Evolutionary conservation across 1,139 yeast species (phyloP), one percentile per base, ranked within the genome.

Genomic region (Debaryomycetaceae sp.): DNA sequence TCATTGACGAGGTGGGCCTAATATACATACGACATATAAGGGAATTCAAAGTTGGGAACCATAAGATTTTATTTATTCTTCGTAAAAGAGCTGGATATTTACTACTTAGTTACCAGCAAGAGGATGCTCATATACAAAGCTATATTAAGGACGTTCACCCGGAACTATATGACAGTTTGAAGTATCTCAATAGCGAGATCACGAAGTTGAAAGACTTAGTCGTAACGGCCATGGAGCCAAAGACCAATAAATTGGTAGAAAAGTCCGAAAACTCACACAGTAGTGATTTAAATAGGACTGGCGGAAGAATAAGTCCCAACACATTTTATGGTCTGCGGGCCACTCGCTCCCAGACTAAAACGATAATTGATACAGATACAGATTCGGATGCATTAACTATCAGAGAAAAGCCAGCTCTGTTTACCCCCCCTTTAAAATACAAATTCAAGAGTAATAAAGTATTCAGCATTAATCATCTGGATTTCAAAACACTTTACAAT

Each of bases 401-500:
- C 2, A 37, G 40, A 30, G 58, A 52, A 36, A 41, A 17, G 5
- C 66, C 66, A 3, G 58, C 59, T 3, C 41, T 46, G 2, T 81
- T 80, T 46, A 58, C 63, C 7, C 89, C 89, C 0, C 67, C 74
- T 6, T 59, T 84, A 38, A 67, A 67, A 31, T 73, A 78, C 49
- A 63, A 61, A 13, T 79, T 84, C 45, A 52, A 58, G 11, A 78
- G 77, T 46, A 73, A 71, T 6, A 67, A 73, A 11, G 55, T 57
- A 3, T 74, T 83, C 45, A 70, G 75, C 5, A 73, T 85, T 4
- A 68, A 77, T 1, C 73, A 74, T 45, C 67, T 77, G 22, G 94
- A 85, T 55, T 85, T 81, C 58, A 75, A 75, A 48, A 83, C 91
- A 31, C 65, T 85, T 5, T 81, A 80, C 54, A 78, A 80, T 48